Conservation (phyloP, 108 stramenopile genomes). For the Skeletonema potamos region DNA sequence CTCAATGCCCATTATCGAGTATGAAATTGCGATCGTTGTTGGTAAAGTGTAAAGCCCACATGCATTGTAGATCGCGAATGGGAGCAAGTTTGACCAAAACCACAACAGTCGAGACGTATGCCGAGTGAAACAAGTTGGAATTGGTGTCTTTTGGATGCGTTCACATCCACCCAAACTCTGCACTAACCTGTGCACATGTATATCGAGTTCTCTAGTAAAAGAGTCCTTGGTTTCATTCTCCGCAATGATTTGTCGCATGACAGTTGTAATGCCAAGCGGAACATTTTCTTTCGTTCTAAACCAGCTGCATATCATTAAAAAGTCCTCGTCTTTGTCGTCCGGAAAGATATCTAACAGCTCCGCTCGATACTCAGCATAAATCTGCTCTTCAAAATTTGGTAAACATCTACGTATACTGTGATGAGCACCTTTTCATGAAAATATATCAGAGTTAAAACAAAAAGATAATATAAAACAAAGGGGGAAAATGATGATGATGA, state of each 20-base stretch:
- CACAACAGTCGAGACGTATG: slow-evolving; percentile 43
- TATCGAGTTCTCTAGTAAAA: slow-evolving; percentile 37
- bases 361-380: slow-evolving; percentile 43
- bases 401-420: slow-evolving; percentile 16
- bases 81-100: slow-evolving; percentile 52
- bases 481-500: background rate
- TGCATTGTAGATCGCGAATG: slow-evolving; percentile 51
- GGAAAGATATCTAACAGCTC: slow-evolving; percentile 48
- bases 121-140: slow-evolving; percentile 46
- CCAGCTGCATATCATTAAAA: slow-evolving; percentile 26
- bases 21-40: slow-evolving; percentile 36
- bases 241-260: slow-evolving; percentile 46
- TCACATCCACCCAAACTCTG: slow-evolving; percentile 42
- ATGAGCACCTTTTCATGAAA: slow-evolving; percentile 35
- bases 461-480: background rate
- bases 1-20: slow-evolving; percentile 52
- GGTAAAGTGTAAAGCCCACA: slow-evolving; percentile 45
- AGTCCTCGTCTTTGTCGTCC: slow-evolving; percentile 36
- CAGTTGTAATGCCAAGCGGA: slow-evolving; percentile 31
- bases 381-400: slow-evolving; percentile 38
- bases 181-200: slow-evolving; percentile 36
- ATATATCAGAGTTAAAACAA: slow-evolving; percentile 29
- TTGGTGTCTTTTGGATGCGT: slow-evolving; percentile 48
- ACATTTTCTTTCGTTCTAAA: slow-evolving; percentile 35
- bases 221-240: slow-evolving; percentile 23